Base-by-base conservation (phyloP, 345 rosid species). In the Arabidopsis suecica region DNA sequence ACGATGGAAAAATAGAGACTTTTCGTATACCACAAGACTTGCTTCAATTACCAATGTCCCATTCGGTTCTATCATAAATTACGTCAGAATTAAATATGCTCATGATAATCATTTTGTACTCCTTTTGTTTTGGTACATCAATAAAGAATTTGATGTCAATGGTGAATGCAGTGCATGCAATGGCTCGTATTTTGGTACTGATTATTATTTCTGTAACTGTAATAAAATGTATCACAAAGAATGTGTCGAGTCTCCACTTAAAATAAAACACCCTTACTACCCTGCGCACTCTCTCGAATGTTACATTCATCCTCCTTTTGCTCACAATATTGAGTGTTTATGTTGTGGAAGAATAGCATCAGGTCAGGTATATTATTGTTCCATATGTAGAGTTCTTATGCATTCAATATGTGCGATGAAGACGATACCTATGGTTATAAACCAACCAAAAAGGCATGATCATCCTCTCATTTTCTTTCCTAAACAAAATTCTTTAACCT, bases 221-320 rank as follows among this genome's bases (percentile, higher is more conserved):
- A 2, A 18, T 3, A 0, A 4, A 2, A 66, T 3, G 4, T 69
- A 5, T 10, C 73, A 69, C n/a, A 69, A 28, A 54, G 62, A 55
- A 11, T 69, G 65, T 1, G 65, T 47, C 0, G 45, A 69, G 47
- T 69, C 74, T 41, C 65, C 74, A 1, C 2, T 0, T 0, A 1
- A 33, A 13, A 41, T 69, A 9, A 41, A 45, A 4, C 74, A 69
- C 32, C 65, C 57, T 57, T 69, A 30, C 10, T n/a, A 69, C 6
- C 56, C 45, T 16, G 2, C 33, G 1, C 56, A 69, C 14, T 7
- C 5, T 12, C 74, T 45, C 6, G 3, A 28, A 28, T 4, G 32
- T 28, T 28, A 28, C 5, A 28, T 28, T 28, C 32, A 28, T 28
- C 32, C 32, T 28, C 32, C 32, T 28, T 28, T 28, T 28, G 32